Base-by-base conservation (phyloP, 2,329 filamentous ascomycete species). In the Colletotrichum sp. region DNA sequence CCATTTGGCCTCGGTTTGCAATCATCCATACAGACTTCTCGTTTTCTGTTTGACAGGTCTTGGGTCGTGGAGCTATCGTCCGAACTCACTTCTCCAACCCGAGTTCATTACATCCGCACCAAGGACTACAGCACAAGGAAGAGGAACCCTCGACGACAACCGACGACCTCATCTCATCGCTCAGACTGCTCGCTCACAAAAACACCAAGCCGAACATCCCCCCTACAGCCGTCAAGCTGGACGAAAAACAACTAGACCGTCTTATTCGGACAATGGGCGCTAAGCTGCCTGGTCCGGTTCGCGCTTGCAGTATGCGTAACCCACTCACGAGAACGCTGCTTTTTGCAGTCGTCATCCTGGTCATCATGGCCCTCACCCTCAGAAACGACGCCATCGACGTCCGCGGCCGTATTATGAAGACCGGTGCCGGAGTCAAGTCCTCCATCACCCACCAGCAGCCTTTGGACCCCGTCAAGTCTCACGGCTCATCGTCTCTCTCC, bases 271-370 rank as follows among this genome's bases (percentile, higher is more conserved):
- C 64, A 61, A 84, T 87, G 85, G 85, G 85, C 81, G 83, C 82
- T 69, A 85, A 81, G 78, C 79, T 86, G 76, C 80, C 84, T 36
- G 80, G 82, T 73, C 79, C 86, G 73, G 83, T 86, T 78, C 87
- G 84, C 77, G 83, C 87, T 77, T 83, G 88, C 82, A 88, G 81
- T 77, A 88, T 89, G 87, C 85, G 88, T 76, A 89, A 87, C 78
- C 86, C 87, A 5, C 85, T 89, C 71, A 83, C 84, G 56, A 84
- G 86, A 81, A 87, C 85, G 65, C 80, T 89, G 14, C 73, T 88
- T 36, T 83, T 88, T 77, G 85, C 87, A 64, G 78, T 86, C 26
- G 82, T 83, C 73, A 81, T 89, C 68, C 79, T 89, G 12, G 75
- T 88, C 72, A 80, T 89, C 59, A 81, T 89, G 63, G 81, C 82